These are phyloP conservation scores for Vigna hirtella DNA, from an alignment of 306 rosid genomes.

Conservation along the genomic window DNA sequence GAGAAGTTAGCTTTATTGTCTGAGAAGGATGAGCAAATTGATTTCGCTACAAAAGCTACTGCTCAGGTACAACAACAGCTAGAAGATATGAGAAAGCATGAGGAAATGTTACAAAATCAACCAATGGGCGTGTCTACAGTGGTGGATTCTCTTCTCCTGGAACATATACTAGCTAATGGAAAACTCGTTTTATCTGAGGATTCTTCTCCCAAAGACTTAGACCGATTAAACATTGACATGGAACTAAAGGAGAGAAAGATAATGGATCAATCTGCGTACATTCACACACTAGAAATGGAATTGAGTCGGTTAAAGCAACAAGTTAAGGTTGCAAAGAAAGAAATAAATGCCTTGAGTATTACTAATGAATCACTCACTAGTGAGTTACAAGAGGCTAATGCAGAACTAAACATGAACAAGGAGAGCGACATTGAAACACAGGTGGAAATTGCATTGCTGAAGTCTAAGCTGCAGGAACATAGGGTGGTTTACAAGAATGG, in stretches of 20 bases:
- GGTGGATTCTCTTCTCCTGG: slow-evolving; percentile 32
- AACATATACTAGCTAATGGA: slow-evolving; percentile 44
- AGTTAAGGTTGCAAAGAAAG: slow-evolving; percentile 49
- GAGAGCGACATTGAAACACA: slow-evolving; percentile 51
- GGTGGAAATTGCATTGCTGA: slow-evolving; percentile 64
- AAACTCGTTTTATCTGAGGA: slow-evolving; percentile 21
- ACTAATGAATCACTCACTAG: slow-evolving; percentile 49
- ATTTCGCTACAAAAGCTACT: slow-evolving; percentile 48
- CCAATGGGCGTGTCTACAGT: slow-evolving; percentile 14
- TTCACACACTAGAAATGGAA: slow-evolving; percentile 56
- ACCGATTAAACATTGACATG: slow-evolving; percentile 47
- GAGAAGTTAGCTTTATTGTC: slow-evolving; percentile 52
- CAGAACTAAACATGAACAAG: slow-evolving; percentile 51
- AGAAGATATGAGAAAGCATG: slow-evolving; percentile 50
- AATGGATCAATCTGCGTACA: slow-evolving; percentile 46
- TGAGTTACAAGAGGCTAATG: slow-evolving; percentile 53
- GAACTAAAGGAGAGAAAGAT: slow-evolving; percentile 49
- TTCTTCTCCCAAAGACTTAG: not conserved
- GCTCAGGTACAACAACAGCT: slow-evolving; percentile 48
- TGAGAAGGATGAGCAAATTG: slow-evolving; percentile 59
- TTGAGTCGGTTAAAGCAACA: slow-evolving; percentile 53
- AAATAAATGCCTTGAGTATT: slow-evolving; percentile 45
- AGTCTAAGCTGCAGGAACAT: slow-evolving; percentile 61
- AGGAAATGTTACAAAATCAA: slow-evolving; percentile 46
- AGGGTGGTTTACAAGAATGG: slow-evolving; percentile 47